Evolutionary conservation across 148 eudicot species (phyloP), one percentile per base, ranked within the genome.

Genomic region (Rhododendron kiyosumense): DNA sequence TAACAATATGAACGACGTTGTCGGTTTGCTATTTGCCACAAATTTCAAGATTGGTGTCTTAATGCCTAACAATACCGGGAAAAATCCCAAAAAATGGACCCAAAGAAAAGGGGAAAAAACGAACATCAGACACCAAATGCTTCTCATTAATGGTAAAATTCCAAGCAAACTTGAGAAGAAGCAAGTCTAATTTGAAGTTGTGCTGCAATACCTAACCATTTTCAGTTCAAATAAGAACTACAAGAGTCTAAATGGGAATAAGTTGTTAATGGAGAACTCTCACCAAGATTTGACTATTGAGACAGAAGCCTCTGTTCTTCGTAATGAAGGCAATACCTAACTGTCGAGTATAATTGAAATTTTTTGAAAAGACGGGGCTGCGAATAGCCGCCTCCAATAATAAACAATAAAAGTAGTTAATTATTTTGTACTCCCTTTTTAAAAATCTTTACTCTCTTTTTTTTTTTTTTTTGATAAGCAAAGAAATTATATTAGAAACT

Each of bases 241-340:
- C 3, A 2, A 0, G 54, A 49, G 34, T 49, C 36, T 7, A 57
- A 83, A 38, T 22, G 73, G 24, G 52, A 83, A 45, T 14, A 65
- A 48, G 14, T 13, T 59, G 78, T 90, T 89, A 95, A 88, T 95
- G 93, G 79, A 95, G 94, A 82, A 93, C 89, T 81, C 89, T 94
- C 78, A 92, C 89, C 24, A 51, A 26, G 84, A 95, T 82, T 74
- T 90, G 94, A 85, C 8, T 83, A 61, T 93, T 95, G 81, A 88
- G 91, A 88, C 92, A 89, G 78, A 91, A 95, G 79, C 88, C 86
- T 73, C 94, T 88, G 67, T 91, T 92, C 92, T 93, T 94, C 26
- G 89, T 87, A 34, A 94, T 90, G 79, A 88, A 87, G 20, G 95
- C 95, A 86, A n/a, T n/a, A n/a, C n/a, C n/a, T n/a, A n/a, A n/a